Evolutionary conservation across 2,329 filamentous ascomycete genomes (phyloP).

Genomic region (Colletotrichum eleusines): DNA sequence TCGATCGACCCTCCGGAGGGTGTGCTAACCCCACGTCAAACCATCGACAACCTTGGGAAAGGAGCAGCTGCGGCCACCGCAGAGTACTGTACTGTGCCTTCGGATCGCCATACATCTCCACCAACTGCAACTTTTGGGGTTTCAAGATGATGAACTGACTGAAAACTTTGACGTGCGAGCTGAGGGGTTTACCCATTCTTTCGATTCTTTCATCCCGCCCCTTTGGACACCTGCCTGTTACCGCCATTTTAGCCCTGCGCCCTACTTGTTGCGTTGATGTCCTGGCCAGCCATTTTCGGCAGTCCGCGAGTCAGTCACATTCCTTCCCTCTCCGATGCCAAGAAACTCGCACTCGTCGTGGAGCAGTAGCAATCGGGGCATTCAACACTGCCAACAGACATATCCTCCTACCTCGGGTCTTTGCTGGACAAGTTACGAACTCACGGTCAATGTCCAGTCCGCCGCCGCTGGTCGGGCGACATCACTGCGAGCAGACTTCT

Average conservation of each 20-base stretch:
- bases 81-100: neutral
- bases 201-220: neutral
- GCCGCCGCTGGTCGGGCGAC: neutral
- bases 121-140: slow-evolving; percentile 27
- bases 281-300: slow-evolving; percentile 15
- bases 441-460: too few relatives aligned
- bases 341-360: slow-evolving; percentile 25
- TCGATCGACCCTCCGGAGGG: neutral
- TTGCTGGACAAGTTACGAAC: too few relatives aligned
- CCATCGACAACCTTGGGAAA: neutral
- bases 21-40: neutral
- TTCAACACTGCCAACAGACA: slow-evolving; percentile 1
- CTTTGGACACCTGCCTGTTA: neutral
- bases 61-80: neutral
- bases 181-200: neutral
- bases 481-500: neutral
- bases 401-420: too few relatives aligned
- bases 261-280: neutral
- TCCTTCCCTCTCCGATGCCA: slow-evolving; percentile 31
- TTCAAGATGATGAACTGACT: slow-evolving; percentile 27
- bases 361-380: slow-evolving; percentile 24
- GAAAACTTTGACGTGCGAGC: slow-evolving; percentile 16
- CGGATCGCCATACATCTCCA: slow-evolving; percentile 18
- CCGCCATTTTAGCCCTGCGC: slow-evolving; percentile 4
- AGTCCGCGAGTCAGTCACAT: slow-evolving; percentile 32